Percentiles rank a stretch among this genome's conserved stretches.
phyloP scores from a whole-genome alignment of 2,329 filamentous ascomycete species.

The Cladosporium sp. region DNA sequence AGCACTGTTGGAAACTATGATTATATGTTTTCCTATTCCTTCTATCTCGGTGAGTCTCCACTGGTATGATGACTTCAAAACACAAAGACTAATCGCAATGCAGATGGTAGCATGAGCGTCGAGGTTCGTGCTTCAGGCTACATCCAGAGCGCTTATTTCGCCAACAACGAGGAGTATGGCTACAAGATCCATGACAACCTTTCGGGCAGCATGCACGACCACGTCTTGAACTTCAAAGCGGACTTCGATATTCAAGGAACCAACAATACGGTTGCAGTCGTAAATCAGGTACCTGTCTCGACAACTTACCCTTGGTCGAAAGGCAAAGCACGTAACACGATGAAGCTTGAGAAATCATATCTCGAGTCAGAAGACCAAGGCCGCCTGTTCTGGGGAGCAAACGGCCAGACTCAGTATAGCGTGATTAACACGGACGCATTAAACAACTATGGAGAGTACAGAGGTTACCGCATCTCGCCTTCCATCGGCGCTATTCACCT shows the following conservation, averaged over 20 bases:
- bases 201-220: slow-evolving; percentile 35
- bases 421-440: slow-evolving; percentile 32
- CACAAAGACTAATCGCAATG: background rate
- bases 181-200: slow-evolving; percentile 37
- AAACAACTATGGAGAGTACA: slow-evolving; percentile 40
- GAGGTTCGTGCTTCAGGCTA: slow-evolving; percentile 53
- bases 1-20: slow-evolving; percentile 55
- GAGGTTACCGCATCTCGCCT: slow-evolving; percentile 42
- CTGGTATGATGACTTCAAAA: background rate
- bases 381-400: slow-evolving; percentile 38
- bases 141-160: slow-evolving; percentile 49
- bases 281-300: slow-evolving; percentile 29
- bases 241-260: slow-evolving; percentile 37
- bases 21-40: slow-evolving; percentile 20
- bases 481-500: slow-evolving; percentile 39
- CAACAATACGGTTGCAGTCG: slow-evolving; percentile 33
- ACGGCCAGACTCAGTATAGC: slow-evolving; percentile 45
- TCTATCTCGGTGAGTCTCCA: background rate
- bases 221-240: slow-evolving; percentile 40
- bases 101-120: slow-evolving; percentile 51
- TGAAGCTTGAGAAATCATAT: slow-evolving; percentile 26
- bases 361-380: slow-evolving; percentile 31
- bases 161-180: slow-evolving; percentile 39
- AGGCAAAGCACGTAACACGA: slow-evolving; percentile 27
- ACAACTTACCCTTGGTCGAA: slow-evolving; percentile 28